phyloP scores from a whole-genome alignment of 257 asterid species.

The Jasminum sambac region DNA sequence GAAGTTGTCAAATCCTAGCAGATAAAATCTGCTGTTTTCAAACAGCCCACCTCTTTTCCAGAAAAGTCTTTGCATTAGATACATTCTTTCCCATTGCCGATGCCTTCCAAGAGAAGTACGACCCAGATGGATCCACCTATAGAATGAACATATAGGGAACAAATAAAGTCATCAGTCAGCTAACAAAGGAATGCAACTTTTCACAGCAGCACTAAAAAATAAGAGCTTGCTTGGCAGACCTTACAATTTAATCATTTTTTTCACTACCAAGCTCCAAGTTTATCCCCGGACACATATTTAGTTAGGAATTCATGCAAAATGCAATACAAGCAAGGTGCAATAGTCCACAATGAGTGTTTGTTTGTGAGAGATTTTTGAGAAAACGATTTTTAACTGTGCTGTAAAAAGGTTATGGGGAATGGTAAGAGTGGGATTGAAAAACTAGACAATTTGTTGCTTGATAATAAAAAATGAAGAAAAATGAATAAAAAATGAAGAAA shows the following conservation, averaged over 20 bases:
- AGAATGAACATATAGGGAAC: slow-evolving; percentile 3
- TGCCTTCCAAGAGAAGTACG: slow-evolving; percentile 99
- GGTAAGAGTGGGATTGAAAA: too few species aligned
- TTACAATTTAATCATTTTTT: too few species aligned
- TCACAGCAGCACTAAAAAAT: too few species aligned
- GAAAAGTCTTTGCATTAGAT: slow-evolving; percentile 95
- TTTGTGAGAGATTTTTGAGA: too few species aligned
- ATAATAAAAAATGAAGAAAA: too few species aligned
- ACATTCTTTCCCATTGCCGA: slow-evolving; percentile 99
- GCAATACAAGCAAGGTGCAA: not conserved
- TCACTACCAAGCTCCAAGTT: too few species aligned
- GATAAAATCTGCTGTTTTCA: not conserved
- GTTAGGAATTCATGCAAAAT: not conserved
- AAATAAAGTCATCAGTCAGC: not conserved
- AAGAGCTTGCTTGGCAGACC: too few species aligned
- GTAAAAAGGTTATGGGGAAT: too few species aligned
- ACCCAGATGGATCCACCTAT: slow-evolving; percentile 98
- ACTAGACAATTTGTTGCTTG: too few species aligned
- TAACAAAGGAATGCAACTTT: not conserved
- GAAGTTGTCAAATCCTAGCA: not conserved
- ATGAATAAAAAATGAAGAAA: too few species aligned
- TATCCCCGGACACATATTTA: not conserved
- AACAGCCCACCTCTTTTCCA: slow-evolving; percentile 76
- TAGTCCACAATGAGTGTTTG: not conserved
- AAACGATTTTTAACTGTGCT: too few species aligned